Evolutionary conservation across 768 basidiomycete species (phyloP), one percentile per base, ranked within the genome.

Genomic region (Tylopilus cervinicoccineus): DNA sequence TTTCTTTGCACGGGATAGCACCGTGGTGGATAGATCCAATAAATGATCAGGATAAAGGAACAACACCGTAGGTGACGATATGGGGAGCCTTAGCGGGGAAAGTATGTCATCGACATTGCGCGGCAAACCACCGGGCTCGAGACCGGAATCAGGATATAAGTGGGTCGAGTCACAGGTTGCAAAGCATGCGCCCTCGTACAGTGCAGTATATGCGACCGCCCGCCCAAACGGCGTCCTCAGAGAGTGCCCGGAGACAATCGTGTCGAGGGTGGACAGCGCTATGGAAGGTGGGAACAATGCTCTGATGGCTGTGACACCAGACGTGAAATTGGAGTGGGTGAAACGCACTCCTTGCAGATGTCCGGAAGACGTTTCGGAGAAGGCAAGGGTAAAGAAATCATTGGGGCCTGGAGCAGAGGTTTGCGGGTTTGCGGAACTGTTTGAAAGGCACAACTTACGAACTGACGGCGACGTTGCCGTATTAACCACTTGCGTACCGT

Each of bases 321-420:
- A 89, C 3, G 91, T 94, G 49, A 95, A 62, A 54, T 92, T 93
- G 64, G 87, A 77, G 63, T 93, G 89, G 0, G 89, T 89, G 27
- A 93, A 69, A 50, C 83, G 81, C 8, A 77, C 78, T 20, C 78
- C 84, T 47, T 77, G 78, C 8, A 85, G 62, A 32, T 75, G 71
- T 28, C 84, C 79, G 17, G 73, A 68, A 17, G 74, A 57, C 2
- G 74, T 72, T 55, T 75, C 70, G 55, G 76, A 84, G 74, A 84
- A 88, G 1, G 83, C 76, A 6, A 88, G 74, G 3, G 84, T 83
- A 59, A 84, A 85, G 5, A 86, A 72, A 53, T 88, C 83, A 42
- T 65, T 69, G 3, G 83, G 72, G 38, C 50, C 56, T 52, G 33
- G 20, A 39, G 34, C 14, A 29, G 42, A 48, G 38, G 56, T 38